Percentiles rank a stretch among this genome's conserved stretches.
phyloP scores from a whole-genome alignment of 768 basidiomycete genomes.

The Tricholoma sp. region DNA sequence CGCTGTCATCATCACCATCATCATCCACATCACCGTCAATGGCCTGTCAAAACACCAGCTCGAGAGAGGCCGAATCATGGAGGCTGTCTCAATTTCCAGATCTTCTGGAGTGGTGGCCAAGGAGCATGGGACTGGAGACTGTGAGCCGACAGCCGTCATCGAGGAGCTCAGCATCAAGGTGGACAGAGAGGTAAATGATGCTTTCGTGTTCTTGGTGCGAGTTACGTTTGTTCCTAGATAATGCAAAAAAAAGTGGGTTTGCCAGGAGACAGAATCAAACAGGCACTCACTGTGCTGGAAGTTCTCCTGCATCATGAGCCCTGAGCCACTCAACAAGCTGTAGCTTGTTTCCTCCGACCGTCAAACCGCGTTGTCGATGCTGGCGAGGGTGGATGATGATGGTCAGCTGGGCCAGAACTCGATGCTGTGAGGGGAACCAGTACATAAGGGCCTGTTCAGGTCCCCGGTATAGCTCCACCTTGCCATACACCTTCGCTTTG shows the following conservation, averaged over 20 bases:
- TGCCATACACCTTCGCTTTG: too few relatives aligned
- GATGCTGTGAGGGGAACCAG: background rate
- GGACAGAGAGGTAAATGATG: background rate
- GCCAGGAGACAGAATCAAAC: background rate
- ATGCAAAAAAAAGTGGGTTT: background rate
- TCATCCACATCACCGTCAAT: background rate
- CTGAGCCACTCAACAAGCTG: background rate
- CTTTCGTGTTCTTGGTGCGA: background rate
- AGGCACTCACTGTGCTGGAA: background rate
- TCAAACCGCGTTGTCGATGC: background rate
- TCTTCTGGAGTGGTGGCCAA: background rate
- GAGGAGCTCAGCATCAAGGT: background rate
- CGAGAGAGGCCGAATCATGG: background rate
- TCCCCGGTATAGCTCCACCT: too few relatives aligned
- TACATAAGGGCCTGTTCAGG: too few relatives aligned
- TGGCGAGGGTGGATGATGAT: background rate
- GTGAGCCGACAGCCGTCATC: background rate
- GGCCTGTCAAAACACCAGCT: background rate
- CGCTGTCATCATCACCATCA: too few relatives aligned
- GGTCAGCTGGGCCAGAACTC: background rate
- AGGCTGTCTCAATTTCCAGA: too few relatives aligned
- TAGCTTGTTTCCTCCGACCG: background rate
- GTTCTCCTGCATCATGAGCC: background rate
- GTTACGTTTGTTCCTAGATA: background rate
- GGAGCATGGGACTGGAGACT: background rate